Evolutionary conservation across 345 rosid species (phyloP).

Genomic region (Eutrema heterophyllum): DNA sequence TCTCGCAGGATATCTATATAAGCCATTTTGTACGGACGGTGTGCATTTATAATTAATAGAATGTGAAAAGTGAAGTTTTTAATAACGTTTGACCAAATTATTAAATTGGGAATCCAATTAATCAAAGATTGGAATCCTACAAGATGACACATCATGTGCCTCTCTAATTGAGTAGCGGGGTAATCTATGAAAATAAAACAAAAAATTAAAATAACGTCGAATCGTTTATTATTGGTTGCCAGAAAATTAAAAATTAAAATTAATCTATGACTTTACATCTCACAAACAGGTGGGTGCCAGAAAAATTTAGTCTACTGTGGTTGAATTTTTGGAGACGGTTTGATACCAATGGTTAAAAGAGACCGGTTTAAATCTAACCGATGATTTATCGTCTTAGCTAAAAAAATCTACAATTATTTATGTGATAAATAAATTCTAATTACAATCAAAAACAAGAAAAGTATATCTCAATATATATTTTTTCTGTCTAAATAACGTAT

Average conservation of each 20-base stretch:
- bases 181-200: slow-evolving; percentile 5
- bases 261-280: neutral
- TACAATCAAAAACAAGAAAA: neutral
- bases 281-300: neutral
- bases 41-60: neutral
- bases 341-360: neutral
- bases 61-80: neutral
- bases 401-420: neutral
- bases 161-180: slow-evolving; percentile 24
- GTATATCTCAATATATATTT: neutral
- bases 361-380: neutral
- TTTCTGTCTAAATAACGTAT: neutral
- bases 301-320: neutral
- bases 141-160: slow-evolving; percentile 32
- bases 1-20: neutral
- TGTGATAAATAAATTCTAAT: neutral
- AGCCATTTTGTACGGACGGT: neutral
- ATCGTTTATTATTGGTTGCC: neutral
- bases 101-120: slow-evolving; percentile 13
- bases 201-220: neutral
- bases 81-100: slow-evolving; percentile 17
- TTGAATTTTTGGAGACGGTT: neutral
- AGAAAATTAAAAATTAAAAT: too few species aligned
- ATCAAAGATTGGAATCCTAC: slow-evolving; percentile 25
- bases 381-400: neutral